Evolutionary conservation across 495 filamentous ascomycete genomes (phyloP).

Genomic region (Penicillium flavigenum): DNA sequence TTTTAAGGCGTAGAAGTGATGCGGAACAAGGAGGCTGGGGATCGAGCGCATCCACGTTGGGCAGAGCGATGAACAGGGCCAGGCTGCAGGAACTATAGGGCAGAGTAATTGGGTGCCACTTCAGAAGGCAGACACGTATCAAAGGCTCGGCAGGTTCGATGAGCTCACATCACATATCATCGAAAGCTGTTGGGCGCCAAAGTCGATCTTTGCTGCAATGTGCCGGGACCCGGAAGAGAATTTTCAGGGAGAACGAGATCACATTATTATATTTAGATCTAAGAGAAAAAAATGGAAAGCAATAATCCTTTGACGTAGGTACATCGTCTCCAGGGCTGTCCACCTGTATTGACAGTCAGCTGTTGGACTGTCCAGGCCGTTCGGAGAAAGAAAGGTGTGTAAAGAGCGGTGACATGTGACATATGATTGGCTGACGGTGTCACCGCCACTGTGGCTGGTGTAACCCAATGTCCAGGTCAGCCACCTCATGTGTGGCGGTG

Average conservation of each 20-base stretch:
- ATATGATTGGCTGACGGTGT: constrained; percentile 31
- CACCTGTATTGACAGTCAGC: background rate
- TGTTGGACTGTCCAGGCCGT: background rate
- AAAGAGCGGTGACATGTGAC: constrained; percentile 39
- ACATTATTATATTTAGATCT: constrained; percentile 5
- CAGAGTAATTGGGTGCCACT: constrained; percentile 34
- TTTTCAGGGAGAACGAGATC: background rate
- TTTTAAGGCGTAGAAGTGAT: constrained; percentile 9
- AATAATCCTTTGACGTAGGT: background rate
- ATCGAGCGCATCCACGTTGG: constrained; percentile 28
- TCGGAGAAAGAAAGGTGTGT: background rate
- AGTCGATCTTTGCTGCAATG: constrained; percentile 21
- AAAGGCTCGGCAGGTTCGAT: constrained; percentile 15
- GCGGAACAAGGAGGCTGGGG: constrained; percentile 21
- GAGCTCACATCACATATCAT: constrained; percentile 19
- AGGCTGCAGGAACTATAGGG: constrained; percentile 19
- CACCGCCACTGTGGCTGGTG: constrained; percentile 44
- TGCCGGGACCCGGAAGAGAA: background rate
- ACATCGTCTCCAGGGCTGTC: too few species aligned
- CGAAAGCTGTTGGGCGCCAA: constrained; percentile 21
- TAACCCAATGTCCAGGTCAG: constrained; percentile 1
- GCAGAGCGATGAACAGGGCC: constrained; percentile 32
- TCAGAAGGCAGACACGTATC: constrained; percentile 30
- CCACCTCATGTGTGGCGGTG: constrained; percentile 21
- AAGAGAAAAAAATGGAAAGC: background rate